Percentiles rank a stretch among this genome's conserved stretches.
Conservation (phyloP, 1,284 basidiomycete genomes). For the Cutaneotrichosporon sp. region DNA sequence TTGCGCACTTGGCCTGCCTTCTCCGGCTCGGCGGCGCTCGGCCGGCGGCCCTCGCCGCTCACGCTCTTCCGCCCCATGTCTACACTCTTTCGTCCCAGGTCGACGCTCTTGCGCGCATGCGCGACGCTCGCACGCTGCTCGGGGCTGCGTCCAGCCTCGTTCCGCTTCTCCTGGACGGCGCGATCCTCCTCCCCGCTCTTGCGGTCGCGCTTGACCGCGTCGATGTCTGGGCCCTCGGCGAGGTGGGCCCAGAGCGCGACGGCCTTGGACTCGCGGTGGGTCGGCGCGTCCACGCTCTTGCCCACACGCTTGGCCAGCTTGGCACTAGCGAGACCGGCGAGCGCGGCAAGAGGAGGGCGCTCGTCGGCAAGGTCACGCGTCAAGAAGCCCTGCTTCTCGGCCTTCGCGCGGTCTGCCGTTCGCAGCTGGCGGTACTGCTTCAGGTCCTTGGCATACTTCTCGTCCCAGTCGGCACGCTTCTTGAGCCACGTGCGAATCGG, state of each 20-base stretch:
- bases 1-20: neutral
- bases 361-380: slow-evolving; percentile 44
- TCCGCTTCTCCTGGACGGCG: neutral
- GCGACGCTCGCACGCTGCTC: neutral
- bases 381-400: slow-evolving; percentile 46
- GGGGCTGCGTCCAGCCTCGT: neutral
- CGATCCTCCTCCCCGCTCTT: neutral
- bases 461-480: slow-evolving; percentile 45
- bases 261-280: slow-evolving; percentile 34
- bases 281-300: slow-evolving; percentile 46
- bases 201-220: slow-evolving; percentile 2
- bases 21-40: neutral
- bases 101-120: neutral
- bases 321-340: slow-evolving; percentile 44
- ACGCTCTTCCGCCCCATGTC: neutral
- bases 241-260: slow-evolving; percentile 48
- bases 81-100: neutral
- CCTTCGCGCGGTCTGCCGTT: slow-evolving; percentile 32
- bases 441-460: slow-evolving; percentile 39
- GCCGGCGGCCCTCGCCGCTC: neutral
- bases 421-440: slow-evolving; percentile 40
- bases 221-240: slow-evolving; percentile 12
- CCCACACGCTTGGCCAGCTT: slow-evolving; percentile 43
- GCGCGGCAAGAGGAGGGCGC: slow-evolving; percentile 40
- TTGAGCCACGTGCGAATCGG: slow-evolving; percentile 49